Evolutionary conservation across 108 stramenopile genomes (phyloP).

Genomic region (Discostella stelligeroides): DNA sequence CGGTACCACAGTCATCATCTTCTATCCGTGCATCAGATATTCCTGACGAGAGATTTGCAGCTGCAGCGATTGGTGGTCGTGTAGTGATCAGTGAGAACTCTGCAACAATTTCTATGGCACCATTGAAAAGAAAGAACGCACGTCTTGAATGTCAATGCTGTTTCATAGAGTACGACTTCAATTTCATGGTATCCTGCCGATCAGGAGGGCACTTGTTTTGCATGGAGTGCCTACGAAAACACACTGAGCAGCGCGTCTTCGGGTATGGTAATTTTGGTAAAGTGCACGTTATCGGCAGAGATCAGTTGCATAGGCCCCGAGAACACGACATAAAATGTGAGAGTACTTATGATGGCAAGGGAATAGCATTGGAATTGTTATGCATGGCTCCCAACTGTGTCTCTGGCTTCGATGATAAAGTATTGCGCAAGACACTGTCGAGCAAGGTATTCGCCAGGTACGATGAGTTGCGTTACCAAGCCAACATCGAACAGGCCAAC

Average conservation of each 20-base stretch:
- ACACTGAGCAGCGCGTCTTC: slow-evolving; percentile 77
- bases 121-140: slow-evolving; percentile 19
- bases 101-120: background rate
- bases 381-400: slow-evolving; percentile 79
- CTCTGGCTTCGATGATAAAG: slow-evolving; percentile 63
- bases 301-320: background rate
- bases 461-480: slow-evolving; percentile 66
- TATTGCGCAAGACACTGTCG: slow-evolving; percentile 64
- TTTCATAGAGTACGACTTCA: slow-evolving; percentile 64
- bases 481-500: slow-evolving; percentile 56
- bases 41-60: slow-evolving; percentile 25
- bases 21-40: slow-evolving; percentile 6
- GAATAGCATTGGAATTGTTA: slow-evolving; percentile 52
- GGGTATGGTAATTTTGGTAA: slow-evolving; percentile 70
- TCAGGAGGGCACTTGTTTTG: slow-evolving; percentile 85
- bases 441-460: slow-evolving; percentile 77
- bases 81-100: slow-evolving; percentile 12
- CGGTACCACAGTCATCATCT: background rate
- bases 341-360: background rate
- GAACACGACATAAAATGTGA: background rate
- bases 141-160: slow-evolving; percentile 80
- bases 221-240: slow-evolving; percentile 63
- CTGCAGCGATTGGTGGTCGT: slow-evolving; percentile 29
- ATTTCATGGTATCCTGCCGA: slow-evolving; percentile 79
- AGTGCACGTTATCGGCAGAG: slow-evolving; percentile 37